These are phyloP conservation scores for Fusarium napiforme DNA, from an alignment of 2,329 filamentous ascomycete species.

Conservation along the genomic window DNA sequence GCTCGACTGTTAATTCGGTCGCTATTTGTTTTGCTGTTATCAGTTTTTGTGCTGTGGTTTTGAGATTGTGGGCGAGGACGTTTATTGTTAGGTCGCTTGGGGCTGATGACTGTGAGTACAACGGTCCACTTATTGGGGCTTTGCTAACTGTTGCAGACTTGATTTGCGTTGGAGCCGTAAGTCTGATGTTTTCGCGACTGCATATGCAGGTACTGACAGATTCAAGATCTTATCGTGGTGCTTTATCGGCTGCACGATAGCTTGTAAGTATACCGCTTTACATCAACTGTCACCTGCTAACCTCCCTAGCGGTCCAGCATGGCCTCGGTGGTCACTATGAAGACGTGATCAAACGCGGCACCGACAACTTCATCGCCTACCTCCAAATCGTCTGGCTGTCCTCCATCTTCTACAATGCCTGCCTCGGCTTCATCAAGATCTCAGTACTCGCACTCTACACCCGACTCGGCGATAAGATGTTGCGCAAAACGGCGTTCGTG, in stretches of 20 bases:
- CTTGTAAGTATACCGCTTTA: background rate
- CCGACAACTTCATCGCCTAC: slow-evolving; percentile 26
- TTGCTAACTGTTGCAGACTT: slow-evolving; percentile 14
- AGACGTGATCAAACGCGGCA: slow-evolving; percentile 19
- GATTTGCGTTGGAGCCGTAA: slow-evolving; percentile 27
- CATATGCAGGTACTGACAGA: background rate
- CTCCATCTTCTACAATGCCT: slow-evolving; percentile 34
- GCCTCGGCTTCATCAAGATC: slow-evolving; percentile 34
- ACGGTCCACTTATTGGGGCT: no score
- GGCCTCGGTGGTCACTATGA: slow-evolving; percentile 24
- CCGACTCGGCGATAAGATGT: slow-evolving; percentile 18
- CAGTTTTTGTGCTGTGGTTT: slow-evolving; percentile 26
- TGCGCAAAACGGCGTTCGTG: slow-evolving; percentile 20
- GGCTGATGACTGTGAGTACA: slow-evolving; percentile 27
- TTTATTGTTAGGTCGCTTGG: slow-evolving; percentile 28
- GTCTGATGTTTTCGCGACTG: background rate
- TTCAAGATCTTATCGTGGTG: slow-evolving; percentile 11
- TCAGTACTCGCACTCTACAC: slow-evolving; percentile 27
- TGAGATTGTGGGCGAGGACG: slow-evolving; percentile 26
- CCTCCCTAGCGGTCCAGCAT: slow-evolving; percentile 17
- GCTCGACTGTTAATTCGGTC: slow-evolving; percentile 17
- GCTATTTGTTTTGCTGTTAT: slow-evolving; percentile 27
- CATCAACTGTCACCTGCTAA: no score
- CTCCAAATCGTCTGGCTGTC: slow-evolving; percentile 32
- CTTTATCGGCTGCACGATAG: slow-evolving; percentile 24